Evolutionary conservation across 441 rosid genomes (phyloP), one percentile per base, ranked within the genome.

Genomic region (Omphalea diandra): DNA sequence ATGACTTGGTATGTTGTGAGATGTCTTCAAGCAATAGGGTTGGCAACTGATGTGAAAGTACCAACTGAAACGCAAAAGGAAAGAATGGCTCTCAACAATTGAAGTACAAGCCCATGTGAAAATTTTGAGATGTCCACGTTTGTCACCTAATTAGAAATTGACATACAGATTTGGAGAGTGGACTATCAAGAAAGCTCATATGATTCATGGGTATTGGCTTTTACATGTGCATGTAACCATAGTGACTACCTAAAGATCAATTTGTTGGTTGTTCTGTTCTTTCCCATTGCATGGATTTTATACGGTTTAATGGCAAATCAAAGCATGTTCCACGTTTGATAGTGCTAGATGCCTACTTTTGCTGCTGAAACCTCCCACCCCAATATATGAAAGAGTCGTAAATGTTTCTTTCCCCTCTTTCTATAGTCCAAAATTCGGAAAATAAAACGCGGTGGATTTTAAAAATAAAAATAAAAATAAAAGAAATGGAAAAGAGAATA

Each of bases 31-130:
- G 85, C 83, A 47, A 43, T 87, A 2, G 95, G 97, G 7, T 76
- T 88, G 80, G 97, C 98, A 35, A 83, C 85, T 6, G 87, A 88
- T 11, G 95, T 93, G 46, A 90, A 85, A 79, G 57, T 90, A n/a
- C 97, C 95, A 7, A 65, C 64, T 14, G 83, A 88, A 72, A 29
- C 68, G 74, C 97, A 86, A 50, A 90, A 83, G 81, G 75, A 78
- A 75, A 78, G 83, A 38, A 80, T 90, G 90, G 86, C 87, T 4
- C 74, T 86, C 59, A 76, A 70, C 52, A 80, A 61, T 46, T 71
- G 68, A 79, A 58, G 65, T n/a, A n/a, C n/a, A n/a, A 17, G 4
- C 44, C 50, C 10, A 36, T 47, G 27, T 9, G 7, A 22, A 29
- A 62, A 38, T 55, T 27, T 29, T 55, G 59, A 32, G 17, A 32